phyloP scores from a whole-genome alignment of 1,284 basidiomycete genomes.

The Rugosomyces carneus region DNA sequence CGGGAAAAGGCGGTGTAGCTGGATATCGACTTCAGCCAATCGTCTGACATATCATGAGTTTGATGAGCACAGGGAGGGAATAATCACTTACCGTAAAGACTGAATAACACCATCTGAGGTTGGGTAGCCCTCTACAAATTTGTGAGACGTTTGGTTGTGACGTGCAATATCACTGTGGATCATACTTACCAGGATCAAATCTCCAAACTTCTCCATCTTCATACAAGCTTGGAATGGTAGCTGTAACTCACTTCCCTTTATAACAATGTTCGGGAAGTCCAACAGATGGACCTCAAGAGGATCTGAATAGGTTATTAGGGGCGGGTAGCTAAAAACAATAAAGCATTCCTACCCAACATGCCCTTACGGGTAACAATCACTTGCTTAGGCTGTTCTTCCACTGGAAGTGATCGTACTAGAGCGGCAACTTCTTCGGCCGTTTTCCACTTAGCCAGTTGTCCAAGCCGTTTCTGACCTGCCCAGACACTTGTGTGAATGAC shows the following conservation, averaged over 20 bases:
- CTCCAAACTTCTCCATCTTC: constrained; percentile 99
- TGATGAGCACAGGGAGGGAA: neutral
- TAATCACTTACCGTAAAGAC: constrained; percentile 71
- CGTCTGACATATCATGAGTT: constrained; percentile 51
- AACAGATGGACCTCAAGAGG: constrained; percentile 97
- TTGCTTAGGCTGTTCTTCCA: constrained; percentile 99
- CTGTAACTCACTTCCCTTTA: constrained; percentile 98
- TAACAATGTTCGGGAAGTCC: constrained; percentile 99
- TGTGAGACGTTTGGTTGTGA: constrained; percentile 2
- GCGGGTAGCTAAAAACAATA: neutral
- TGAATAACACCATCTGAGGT: constrained; percentile 99
- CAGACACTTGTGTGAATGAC: constrained; percentile 99
- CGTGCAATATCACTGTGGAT: neutral
- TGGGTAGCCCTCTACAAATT: constrained; percentile 77
- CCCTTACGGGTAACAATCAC: constrained; percentile 99
- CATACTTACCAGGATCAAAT: constrained; percentile 77
- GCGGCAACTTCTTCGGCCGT: constrained; percentile 99
- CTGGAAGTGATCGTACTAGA: constrained; percentile 91
- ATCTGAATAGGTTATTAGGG: constrained; percentile 38
- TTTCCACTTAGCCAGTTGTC: constrained; percentile 99
- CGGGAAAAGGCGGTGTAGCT: constrained; percentile 99
- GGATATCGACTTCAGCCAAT: constrained; percentile 98
- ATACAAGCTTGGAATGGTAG: constrained; percentile 99
- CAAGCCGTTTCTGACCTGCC: constrained; percentile 99
- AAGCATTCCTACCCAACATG: constrained; percentile 73